Conservation (phyloP, 257 asterid species). For the Linaria vulgaris region DNA sequence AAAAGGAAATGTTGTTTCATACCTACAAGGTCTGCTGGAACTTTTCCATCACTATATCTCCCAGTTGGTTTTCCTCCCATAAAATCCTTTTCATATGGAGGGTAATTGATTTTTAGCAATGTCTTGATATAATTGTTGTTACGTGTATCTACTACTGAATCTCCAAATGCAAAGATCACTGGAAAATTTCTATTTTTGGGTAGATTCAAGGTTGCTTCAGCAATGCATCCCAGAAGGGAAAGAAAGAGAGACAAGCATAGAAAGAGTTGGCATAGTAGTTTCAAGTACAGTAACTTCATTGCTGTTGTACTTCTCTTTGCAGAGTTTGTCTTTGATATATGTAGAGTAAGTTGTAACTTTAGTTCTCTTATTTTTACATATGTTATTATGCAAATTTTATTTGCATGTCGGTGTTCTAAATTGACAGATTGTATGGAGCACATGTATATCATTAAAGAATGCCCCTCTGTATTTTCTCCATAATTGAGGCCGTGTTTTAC, state of each 20-base stretch:
- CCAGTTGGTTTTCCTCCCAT: constrained; percentile 65
- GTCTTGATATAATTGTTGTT: constrained; percentile 51
- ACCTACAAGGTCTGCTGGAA: no score
- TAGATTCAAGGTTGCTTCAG: constrained; percentile 23
- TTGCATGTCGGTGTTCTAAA: no score
- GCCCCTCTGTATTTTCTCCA: no score
- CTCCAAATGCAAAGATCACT: constrained; percentile 55
- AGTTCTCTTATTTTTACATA: no score
- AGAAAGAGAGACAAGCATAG: not conserved
- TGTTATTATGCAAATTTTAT: no score
- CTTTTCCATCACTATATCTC: constrained; percentile 58
- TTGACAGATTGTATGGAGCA: no score
- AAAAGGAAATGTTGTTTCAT: constrained; percentile 38
- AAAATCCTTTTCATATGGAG: constrained; percentile 67
- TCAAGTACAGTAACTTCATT: constrained; percentile 24
- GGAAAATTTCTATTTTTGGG: constrained; percentile 35
- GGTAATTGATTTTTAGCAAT: constrained; percentile 38
- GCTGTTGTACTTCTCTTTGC: no score
- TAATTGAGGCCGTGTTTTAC: no score
- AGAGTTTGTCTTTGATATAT: no score
- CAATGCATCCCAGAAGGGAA: no score
- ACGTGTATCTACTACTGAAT: constrained; percentile 61
- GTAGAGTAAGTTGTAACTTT: not conserved
- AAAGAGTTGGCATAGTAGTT: not conserved
- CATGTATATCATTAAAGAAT: no score